Conservation (phyloP, 805 yeast genomes). For the Tetrapisispora taiwanensis region DNA sequence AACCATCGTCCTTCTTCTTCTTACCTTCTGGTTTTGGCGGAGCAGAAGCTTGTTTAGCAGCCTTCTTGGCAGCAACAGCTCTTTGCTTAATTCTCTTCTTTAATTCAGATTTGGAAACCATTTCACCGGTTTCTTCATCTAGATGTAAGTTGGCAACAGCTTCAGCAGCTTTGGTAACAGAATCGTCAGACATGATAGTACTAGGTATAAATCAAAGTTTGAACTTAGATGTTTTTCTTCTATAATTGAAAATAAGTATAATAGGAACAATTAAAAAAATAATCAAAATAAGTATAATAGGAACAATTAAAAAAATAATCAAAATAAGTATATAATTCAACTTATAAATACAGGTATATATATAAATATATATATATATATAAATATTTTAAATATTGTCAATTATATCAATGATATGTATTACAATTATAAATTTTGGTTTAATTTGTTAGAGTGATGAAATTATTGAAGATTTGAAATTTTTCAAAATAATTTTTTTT, state of each 20-base stretch:
- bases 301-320: too few species aligned
- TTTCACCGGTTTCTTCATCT: conserved; percentile 94
- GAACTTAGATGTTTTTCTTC: not conserved
- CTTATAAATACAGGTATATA: too few species aligned
- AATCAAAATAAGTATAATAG: too few species aligned
- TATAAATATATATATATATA: too few species aligned
- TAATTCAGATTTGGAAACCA: conserved; percentile 90
- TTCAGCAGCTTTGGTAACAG: conserved; percentile 57
- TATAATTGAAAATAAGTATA: too few species aligned
- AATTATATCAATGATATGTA: too few species aligned
- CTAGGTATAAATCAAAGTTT: not conserved
- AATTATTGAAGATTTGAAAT: not conserved
- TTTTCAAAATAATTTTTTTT: not conserved
- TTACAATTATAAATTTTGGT: too few species aligned
- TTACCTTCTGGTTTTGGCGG: conserved; percentile 34
- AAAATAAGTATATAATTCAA: too few species aligned
- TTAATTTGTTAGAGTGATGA: too few species aligned
- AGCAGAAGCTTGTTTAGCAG: conserved; percentile 69
- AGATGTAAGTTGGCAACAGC: conserved; percentile 66
- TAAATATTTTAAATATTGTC: too few species aligned
- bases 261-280: too few species aligned
- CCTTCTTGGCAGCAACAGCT: conserved; percentile 78
- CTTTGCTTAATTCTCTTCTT: conserved; percentile 91
- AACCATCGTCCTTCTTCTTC: conserved; percentile 48
- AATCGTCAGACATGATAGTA: conserved; percentile 26